Percentiles rank a stretch among this genome's conserved stretches.
These are phyloP conservation scores for Kazachstania bromeliacearum DNA, from an alignment of 805 yeast species.

Conservation along the genomic window DNA sequence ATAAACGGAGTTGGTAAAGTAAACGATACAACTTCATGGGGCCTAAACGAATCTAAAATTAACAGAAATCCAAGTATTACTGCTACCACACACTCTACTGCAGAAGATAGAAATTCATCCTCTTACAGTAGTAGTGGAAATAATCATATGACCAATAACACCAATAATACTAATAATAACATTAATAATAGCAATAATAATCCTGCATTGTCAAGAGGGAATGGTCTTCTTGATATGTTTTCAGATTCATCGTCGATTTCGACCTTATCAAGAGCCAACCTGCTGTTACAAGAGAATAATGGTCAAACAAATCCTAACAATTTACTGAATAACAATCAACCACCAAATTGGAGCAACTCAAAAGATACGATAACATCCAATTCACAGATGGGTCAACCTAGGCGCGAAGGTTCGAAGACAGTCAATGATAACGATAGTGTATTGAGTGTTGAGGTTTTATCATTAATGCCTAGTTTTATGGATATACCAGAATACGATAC, in stretches of 20 bases:
- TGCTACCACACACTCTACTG: neutral
- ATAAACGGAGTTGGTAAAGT: constrained; percentile 27
- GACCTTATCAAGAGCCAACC: constrained; percentile 14
- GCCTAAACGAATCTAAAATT: constrained; percentile 3
- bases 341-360: neutral
- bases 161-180: neutral
- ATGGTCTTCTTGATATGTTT: constrained; percentile 36
- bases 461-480: constrained; percentile 34
- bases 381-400: neutral
- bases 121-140: neutral
- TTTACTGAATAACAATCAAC: neutral
- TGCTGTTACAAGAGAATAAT: constrained; percentile 13
- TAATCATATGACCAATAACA: neutral
- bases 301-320: neutral
- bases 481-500: constrained; percentile 26
- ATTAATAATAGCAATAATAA: neutral
- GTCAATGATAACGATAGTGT: constrained; percentile 9
- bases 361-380: neutral
- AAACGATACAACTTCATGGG: constrained; percentile 12
- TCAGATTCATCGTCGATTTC: constrained; percentile 23
- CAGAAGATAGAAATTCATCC: neutral
- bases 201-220: constrained; percentile 8
- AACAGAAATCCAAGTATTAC: neutral
- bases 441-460: constrained; percentile 32
- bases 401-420: constrained; percentile 5